phyloP scores from a whole-genome alignment of 1,284 basidiomycete genomes.

The Marasmius fiardii region DNA sequence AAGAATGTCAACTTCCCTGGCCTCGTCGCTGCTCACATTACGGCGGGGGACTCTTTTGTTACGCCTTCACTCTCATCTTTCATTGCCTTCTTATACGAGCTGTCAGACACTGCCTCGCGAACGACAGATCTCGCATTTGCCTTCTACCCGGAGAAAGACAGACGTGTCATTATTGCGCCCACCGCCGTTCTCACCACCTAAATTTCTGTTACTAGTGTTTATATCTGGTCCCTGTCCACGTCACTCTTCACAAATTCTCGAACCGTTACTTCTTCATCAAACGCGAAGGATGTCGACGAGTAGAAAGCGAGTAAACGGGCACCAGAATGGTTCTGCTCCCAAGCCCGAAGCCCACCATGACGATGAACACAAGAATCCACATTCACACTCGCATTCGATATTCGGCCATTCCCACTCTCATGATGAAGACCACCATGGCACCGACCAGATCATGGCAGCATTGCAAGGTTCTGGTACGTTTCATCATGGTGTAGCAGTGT shows the following conservation, averaged over 20 bases:
- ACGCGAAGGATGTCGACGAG: constrained; percentile 30
- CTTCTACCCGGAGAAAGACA: constrained; percentile 24
- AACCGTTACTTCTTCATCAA: constrained; percentile 24
- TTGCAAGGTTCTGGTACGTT: constrained; percentile 62
- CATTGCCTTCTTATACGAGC: neutral
- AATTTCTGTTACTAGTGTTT: constrained; percentile 13
- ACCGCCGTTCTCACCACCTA: constrained; percentile 10
- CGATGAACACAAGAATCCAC: constrained; percentile 13
- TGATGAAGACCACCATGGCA: constrained; percentile 64
- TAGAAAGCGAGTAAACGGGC: constrained; percentile 7
- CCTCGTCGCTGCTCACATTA: neutral
- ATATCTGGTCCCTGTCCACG: neutral
- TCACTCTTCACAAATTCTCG: constrained; percentile 1
- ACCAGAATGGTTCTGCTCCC: constrained; percentile 12
- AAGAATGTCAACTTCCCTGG: neutral
- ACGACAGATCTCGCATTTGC: neutral
- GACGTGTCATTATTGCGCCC: constrained; percentile 25
- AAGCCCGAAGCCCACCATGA: constrained; percentile 20
- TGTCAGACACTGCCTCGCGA: neutral
- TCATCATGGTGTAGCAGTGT: constrained; percentile 7
- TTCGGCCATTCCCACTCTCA: constrained; percentile 67
- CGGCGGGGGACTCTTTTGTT: neutral
- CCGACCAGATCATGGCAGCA: constrained; percentile 71
- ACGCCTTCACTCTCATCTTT: neutral
- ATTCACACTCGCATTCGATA: constrained; percentile 50